A percentile compares a stretch with the other conserved stretches of the same genome.
phyloP scores from a whole-genome alignment of 1,284 basidiomycete genomes.

The Cryptococcus sp. region DNA sequence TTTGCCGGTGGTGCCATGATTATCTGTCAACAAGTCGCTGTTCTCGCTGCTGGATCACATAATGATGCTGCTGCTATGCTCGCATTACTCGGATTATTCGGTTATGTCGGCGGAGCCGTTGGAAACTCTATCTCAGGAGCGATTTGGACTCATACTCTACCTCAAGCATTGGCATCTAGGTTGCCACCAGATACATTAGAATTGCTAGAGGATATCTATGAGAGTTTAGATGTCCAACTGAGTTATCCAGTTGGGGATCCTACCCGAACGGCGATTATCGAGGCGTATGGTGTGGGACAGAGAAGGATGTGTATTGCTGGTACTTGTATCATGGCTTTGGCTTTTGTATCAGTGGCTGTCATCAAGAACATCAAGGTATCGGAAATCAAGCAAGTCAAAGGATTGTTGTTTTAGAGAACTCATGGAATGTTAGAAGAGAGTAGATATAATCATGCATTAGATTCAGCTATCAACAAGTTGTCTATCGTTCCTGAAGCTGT shows the following conservation, averaged over 20 bases:
- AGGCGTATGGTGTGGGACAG: conserved; percentile 34
- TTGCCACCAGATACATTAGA: conserved; percentile 37
- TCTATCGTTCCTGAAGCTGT: no score
- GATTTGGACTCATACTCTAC: conserved; percentile 48
- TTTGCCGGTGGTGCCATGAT: conserved; percentile 45
- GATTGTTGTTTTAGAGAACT: conserved; percentile 27
- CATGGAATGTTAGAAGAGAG: no score
- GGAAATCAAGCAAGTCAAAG: conserved; percentile 36
- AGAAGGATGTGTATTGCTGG: conserved; percentile 39
- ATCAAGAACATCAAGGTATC: conserved; percentile 38
- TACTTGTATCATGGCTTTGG: conserved; percentile 26
- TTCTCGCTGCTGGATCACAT: conserved; percentile 44
- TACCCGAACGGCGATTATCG: conserved; percentile 27
- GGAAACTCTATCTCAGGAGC: conserved; percentile 45
- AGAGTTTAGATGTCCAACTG: conserved; percentile 29
- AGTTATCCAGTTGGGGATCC: conserved; percentile 25
- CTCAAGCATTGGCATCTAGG: conserved; percentile 22
- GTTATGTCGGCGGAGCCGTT: conserved; percentile 42
- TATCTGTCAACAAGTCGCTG: conserved; percentile 44
- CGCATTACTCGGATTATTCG: conserved; percentile 42
- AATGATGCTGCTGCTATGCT: conserved; percentile 47
- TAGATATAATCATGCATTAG: no score
- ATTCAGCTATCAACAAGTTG: no score
- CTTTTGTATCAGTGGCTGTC: conserved; percentile 21
- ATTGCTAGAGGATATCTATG: conserved; percentile 30